phyloP scores from a whole-genome alignment of 345 rosid species.

The Geranium brycei region DNA sequence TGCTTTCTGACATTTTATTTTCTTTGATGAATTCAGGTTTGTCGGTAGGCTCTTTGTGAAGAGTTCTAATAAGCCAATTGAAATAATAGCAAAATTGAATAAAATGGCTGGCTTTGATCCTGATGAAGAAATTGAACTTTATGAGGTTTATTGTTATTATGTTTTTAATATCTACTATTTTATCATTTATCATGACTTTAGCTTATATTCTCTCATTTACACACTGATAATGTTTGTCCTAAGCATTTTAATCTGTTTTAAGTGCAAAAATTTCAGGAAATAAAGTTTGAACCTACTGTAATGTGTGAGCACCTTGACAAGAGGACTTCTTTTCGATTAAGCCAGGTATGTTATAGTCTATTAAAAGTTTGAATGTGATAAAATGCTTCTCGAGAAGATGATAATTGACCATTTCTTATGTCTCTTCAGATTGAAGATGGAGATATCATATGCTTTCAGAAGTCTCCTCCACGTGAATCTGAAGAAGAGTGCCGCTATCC shows the following conservation, averaged over 20 bases:
- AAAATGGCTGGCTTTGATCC: constrained; percentile 83
- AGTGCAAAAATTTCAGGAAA: constrained; percentile 40
- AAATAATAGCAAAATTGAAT: constrained; percentile 56
- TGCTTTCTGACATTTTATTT: constrained; percentile 3
- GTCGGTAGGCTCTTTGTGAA: constrained; percentile 78
- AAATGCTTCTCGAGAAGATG: background rate
- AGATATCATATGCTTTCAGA: constrained; percentile 92
- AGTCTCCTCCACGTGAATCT: constrained; percentile 32
- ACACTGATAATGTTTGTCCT: background rate
- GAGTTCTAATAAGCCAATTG: constrained; percentile 67
- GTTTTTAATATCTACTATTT: background rate
- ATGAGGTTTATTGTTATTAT: constrained; percentile 44
- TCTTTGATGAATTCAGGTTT: constrained; percentile 32
- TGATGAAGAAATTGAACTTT: constrained; percentile 80
- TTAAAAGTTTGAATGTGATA: background rate
- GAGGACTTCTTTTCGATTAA: constrained; percentile 46
- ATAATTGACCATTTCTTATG: constrained; percentile 5
- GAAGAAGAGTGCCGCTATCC: constrained; percentile 54
- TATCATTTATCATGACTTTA: too few relatives aligned
- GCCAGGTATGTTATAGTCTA: constrained; percentile 44
- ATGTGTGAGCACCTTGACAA: constrained; percentile 89
- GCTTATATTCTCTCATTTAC: background rate
- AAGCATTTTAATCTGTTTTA: background rate
- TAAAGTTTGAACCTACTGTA: constrained; percentile 80
- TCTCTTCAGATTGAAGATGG: constrained; percentile 78